Percentiles rank a stretch among this genome's conserved stretches.
Evolutionary conservation across 2,329 filamentous ascomycete genomes (phyloP).

Genomic region (Cladosporium sp.): DNA sequence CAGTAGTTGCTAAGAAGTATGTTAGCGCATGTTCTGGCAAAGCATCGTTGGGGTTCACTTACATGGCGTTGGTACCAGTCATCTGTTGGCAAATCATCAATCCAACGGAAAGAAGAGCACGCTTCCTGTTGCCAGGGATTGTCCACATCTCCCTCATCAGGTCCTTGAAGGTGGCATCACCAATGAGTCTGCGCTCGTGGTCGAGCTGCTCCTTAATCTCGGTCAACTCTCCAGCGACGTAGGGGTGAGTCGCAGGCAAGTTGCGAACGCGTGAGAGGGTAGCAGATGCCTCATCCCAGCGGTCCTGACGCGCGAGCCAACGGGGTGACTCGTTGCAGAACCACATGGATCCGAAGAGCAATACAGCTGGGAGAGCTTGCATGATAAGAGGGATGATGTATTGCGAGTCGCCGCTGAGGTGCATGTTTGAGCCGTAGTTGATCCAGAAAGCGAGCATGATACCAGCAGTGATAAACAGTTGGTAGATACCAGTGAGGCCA

Average conservation of each 20-base stretch:
- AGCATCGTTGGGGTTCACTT: neutral
- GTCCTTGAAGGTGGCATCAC: conserved; percentile 62
- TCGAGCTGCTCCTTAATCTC: conserved; percentile 67
- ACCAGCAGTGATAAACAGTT: conserved; percentile 57
- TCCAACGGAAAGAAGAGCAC: conserved; percentile 64
- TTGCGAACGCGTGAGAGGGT: conserved; percentile 58
- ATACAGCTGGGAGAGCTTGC: conserved; percentile 63
- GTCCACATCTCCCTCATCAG: conserved; percentile 69
- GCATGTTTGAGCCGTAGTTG: conserved; percentile 54
- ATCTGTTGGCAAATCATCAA: conserved; percentile 70
- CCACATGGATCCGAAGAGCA: conserved; percentile 62
- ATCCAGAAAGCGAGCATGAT: conserved; percentile 57
- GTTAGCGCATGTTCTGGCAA: neutral
- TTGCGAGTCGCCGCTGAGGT: conserved; percentile 46
- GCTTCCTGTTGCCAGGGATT: conserved; percentile 63
- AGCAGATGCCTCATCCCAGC: conserved; percentile 63
- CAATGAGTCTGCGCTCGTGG: conserved; percentile 68
- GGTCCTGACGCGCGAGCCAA: conserved; percentile 66
- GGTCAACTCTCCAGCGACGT: conserved; percentile 54
- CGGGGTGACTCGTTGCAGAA: conserved; percentile 56
- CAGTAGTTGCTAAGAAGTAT: conserved; percentile 57
- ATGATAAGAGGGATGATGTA: conserved; percentile 62
- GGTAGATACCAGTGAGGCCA: conserved; percentile 60
- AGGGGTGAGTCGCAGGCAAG: conserved; percentile 62
- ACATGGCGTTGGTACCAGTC: conserved; percentile 60